Percentiles rank a stretch among this genome's conserved stretches.
These are phyloP conservation scores for Sphenostylis stenocarpa DNA, from an alignment of 306 rosid genomes.

Conservation along the genomic window DNA sequence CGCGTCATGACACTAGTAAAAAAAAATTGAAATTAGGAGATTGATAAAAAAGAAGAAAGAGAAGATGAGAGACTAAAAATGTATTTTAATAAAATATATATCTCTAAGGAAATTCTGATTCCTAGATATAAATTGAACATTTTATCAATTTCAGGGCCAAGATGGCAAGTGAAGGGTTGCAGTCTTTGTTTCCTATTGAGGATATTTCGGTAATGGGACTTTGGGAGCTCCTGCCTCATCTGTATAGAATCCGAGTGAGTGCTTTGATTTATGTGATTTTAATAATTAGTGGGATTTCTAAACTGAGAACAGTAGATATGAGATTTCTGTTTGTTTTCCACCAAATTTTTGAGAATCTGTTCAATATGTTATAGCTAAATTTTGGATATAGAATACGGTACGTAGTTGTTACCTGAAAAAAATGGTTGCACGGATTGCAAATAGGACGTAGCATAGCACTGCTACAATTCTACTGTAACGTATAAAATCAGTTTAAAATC, in stretches of 20 bases:
- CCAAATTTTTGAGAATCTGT: neutral
- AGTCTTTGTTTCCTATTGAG: conserved; percentile 73
- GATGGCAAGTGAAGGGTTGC: conserved; percentile 76
- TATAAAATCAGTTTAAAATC: neutral
- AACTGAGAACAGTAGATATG: neutral
- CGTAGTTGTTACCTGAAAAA: neutral
- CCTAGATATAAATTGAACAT: neutral
- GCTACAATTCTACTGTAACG: neutral
- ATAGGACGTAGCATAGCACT: neutral
- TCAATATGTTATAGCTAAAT: neutral
- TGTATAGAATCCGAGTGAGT: conserved; percentile 71
- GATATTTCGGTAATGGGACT: conserved; percentile 91
- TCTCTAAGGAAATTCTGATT: neutral
- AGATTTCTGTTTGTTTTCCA: neutral
- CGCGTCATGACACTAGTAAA: neutral
- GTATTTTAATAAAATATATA: neutral
- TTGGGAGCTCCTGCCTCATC: conserved; percentile 86
- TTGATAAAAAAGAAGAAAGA: neutral
- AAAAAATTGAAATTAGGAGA: neutral
- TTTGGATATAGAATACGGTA: neutral
- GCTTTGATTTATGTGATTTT: neutral
- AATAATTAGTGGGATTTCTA: neutral
- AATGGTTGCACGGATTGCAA: neutral
- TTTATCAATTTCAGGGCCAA: conserved; percentile 53
- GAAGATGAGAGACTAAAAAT: neutral